Evolutionary conservation across 495 filamentous ascomycete genomes (phyloP), one percentile per base, ranked within the genome.

Genomic region (Aspergillus kassunensis): DNA sequence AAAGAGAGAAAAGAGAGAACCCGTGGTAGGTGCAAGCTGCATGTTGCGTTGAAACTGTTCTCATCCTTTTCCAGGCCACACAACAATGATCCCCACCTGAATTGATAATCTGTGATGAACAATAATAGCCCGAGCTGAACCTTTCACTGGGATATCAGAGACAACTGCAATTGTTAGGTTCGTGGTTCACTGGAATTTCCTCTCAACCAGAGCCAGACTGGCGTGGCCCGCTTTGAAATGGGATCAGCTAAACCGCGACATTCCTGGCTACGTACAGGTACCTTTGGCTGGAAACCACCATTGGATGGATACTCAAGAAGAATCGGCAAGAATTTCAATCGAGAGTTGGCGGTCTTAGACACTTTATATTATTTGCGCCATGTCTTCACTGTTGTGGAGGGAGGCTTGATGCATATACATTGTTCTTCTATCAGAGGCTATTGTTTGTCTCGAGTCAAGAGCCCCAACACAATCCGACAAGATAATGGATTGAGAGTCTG

Each of bases 391-490:
- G 18, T 23, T 16, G n/a, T n/a, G n/a, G n/a, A n/a, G n/a, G n/a
- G n/a, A n/a, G n/a, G n/a, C n/a, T n/a, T n/a, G n/a, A n/a, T n/a
- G n/a, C n/a, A n/a, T n/a, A 50, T 45, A 46, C 36, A 53, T 53
- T 53, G 51, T 53, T 46, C 42, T 40, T 21, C 16, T 2, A 13
- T 7, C 23, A 6, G 24, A n/a, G 30, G 18, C 41, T 41, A 19
- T 53, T 53, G 51, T 53, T 45, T 44, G 51, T 53, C 51, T 53
- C 51, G 35, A 46, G 18, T 33, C 30, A 33, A 11, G 15, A 21
- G 15, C 34, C 13, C 45, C 18, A 39, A 21, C 34, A 39, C 45
- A 49, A 49, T 39, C 31, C 4, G 27, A 29, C 21, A 23, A 33
- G 34, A 44, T 24, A 16, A 35, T 36, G 53, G 33, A 53, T 37